phyloP scores from a whole-genome alignment of 768 basidiomycete genomes.

The Hygrophoropsis aurantiaca region DNA sequence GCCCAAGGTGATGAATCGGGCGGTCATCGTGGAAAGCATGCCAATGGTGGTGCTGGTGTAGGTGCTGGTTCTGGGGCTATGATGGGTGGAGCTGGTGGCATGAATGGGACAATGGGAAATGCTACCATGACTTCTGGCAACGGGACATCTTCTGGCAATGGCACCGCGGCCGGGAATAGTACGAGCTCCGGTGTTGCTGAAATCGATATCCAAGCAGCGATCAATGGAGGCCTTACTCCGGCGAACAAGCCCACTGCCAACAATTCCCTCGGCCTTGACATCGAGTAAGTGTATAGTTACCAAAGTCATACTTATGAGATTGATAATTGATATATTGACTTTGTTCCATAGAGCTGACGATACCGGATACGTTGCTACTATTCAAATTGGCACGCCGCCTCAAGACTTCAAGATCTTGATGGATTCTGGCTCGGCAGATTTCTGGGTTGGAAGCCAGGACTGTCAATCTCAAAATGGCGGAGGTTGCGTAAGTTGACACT shows the following conservation, averaged over 20 bases:
- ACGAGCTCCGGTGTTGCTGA: constrained; percentile 31
- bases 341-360: constrained; percentile 48
- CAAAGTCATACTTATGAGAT: too few relatives aligned
- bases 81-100: constrained; percentile 2
- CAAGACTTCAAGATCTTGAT: constrained; percentile 56
- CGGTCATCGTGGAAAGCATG: neutral
- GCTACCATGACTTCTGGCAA: constrained; percentile 8
- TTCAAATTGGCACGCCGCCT: constrained; percentile 70
- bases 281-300: constrained; percentile 66
- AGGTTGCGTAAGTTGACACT: constrained; percentile 36
- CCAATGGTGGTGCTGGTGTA: neutral
- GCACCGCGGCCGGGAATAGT: constrained; percentile 12
- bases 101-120: constrained; percentile 4
- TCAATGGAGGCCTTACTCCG: constrained; percentile 38
- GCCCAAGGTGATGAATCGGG: neutral
- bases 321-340: neutral
- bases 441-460: constrained; percentile 61
- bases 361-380: constrained; percentile 54
- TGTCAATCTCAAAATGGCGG: constrained; percentile 44
- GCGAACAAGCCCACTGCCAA: constrained; percentile 41
- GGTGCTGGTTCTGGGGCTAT: constrained; percentile 6
- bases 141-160: constrained; percentile 7
- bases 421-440: constrained; percentile 71
- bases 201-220: constrained; percentile 36
- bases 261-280: constrained; percentile 66